These are phyloP conservation scores for Colletotrichum trifolii DNA, from an alignment of 2,329 filamentous ascomycete genomes.

Conservation along the genomic window DNA sequence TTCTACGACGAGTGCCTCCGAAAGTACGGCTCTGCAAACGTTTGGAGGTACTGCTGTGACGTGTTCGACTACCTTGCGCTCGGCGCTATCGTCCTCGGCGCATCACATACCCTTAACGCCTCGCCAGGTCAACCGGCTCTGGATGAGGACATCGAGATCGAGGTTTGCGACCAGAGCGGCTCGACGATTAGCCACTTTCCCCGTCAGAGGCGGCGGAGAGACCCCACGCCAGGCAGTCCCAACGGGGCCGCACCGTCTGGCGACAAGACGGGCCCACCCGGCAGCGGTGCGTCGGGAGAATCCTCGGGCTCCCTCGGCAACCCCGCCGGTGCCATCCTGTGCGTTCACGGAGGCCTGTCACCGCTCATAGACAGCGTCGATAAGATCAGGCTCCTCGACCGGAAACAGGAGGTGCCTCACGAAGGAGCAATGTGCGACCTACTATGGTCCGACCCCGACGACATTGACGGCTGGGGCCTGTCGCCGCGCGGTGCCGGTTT, in stretches of 20 bases:
- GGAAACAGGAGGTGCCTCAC: constrained; percentile 98
- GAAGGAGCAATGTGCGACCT: constrained; percentile 99
- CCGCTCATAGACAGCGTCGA: constrained; percentile 94
- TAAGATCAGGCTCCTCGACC: constrained; percentile 93
- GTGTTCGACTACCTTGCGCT: constrained; percentile 97
- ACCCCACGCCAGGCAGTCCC: constrained; percentile 43
- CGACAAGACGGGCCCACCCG: constrained; percentile 76
- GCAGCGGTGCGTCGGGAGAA: constrained; percentile 80
- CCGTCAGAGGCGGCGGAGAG: constrained; percentile 49
- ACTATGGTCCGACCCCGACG: constrained; percentile 97
- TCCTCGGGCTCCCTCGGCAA: constrained; percentile 73
- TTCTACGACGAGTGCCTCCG: constrained; percentile 98
- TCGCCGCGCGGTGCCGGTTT: constrained; percentile 95
- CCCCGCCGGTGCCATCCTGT: constrained; percentile 85
- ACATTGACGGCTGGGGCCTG: constrained; percentile 96
- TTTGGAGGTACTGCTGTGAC: constrained; percentile 97
- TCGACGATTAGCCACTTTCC: constrained; percentile 80
- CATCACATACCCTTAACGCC: constrained; percentile 71
- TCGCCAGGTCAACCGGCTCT: constrained; percentile 58
- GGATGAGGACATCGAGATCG: constrained; percentile 86
- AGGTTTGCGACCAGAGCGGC: constrained; percentile 88
- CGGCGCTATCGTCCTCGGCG: constrained; percentile 90
- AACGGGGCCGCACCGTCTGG: constrained; percentile 45
- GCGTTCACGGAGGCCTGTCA: constrained; percentile 93
- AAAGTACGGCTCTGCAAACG: constrained; percentile 96